Conservation (phyloP, 106 monocot genomes). For the Platanthera zijinensis region DNA sequence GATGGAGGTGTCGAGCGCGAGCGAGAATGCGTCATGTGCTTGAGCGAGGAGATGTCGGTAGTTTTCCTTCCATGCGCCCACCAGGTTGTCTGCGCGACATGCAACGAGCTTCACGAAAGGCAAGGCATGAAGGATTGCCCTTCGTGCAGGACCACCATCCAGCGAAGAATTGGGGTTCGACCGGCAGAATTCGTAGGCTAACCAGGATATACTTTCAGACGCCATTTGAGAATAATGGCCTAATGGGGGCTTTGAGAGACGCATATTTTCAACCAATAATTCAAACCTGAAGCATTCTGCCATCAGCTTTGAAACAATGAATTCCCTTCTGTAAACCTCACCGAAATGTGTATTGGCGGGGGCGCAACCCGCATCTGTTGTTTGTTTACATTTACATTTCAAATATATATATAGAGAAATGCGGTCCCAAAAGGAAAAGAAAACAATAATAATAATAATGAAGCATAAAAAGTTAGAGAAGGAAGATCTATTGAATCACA, state of each 20-base stretch:
- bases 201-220: neutral
- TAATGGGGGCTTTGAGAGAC: neutral
- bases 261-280: neutral
- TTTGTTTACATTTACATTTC: neutral
- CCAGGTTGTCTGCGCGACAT: slow-evolving; percentile 51
- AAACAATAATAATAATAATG: too few species aligned
- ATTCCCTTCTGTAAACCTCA: neutral
- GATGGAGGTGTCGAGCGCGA: slow-evolving; percentile 14
- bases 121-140: slow-evolving; percentile 73
- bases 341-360: neutral
- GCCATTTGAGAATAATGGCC: slow-evolving; percentile 1
- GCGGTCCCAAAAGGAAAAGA: neutral
- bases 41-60: slow-evolving; percentile 57
- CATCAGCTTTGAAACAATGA: neutral
- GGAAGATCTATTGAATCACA: too few species aligned
- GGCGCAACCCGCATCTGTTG: neutral
- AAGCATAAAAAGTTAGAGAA: too few species aligned
- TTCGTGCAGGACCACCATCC: slow-evolving; percentile 48
- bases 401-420: neutral
- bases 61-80: slow-evolving; percentile 70
- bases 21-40: slow-evolving; percentile 55
- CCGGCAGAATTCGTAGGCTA: neutral
- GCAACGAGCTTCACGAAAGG: slow-evolving; percentile 50
- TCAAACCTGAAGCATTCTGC: neutral
- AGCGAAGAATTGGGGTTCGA: slow-evolving; percentile 25